A percentile compares a stretch with the other conserved stretches of the same genome.
Conservation (phyloP, 306 rosid genomes). For the Albizia julibrissin region DNA sequence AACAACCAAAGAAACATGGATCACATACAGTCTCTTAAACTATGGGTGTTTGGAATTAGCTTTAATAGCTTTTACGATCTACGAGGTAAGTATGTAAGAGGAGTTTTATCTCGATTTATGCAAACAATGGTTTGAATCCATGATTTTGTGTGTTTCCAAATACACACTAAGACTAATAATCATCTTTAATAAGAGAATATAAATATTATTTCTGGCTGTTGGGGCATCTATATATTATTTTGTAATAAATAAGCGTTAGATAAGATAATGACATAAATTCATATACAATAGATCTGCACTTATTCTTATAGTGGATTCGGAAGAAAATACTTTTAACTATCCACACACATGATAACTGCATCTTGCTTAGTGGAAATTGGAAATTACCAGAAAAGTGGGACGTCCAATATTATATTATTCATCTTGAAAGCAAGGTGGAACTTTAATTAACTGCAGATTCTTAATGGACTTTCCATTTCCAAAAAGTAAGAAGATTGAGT, state of each 20-base stretch:
- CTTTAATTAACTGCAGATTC: constrained; percentile 36
- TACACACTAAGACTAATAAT: too few relatives aligned
- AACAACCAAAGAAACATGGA: constrained; percentile 25
- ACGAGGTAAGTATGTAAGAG: too few relatives aligned
- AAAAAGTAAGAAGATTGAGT: constrained; percentile 23
- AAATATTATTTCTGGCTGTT: constrained; percentile 26
- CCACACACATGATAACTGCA: constrained; percentile 42
- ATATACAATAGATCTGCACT: constrained; percentile 37
- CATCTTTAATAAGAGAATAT: constrained; percentile 26
- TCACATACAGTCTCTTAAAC: neutral
- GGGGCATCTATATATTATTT: constrained; percentile 34
- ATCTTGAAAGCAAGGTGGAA: constrained; percentile 35
- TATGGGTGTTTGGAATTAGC: too few relatives aligned
- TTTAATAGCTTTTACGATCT: too few relatives aligned
- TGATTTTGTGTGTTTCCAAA: too few relatives aligned
- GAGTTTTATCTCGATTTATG: too few relatives aligned
- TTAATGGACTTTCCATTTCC: constrained; percentile 31
- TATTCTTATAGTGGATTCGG: constrained; percentile 53
- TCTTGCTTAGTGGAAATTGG: constrained; percentile 50
- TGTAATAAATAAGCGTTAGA: constrained; percentile 39
- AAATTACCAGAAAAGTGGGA: constrained; percentile 42
- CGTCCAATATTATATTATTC: constrained; percentile 31
- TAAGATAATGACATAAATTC: constrained; percentile 46
- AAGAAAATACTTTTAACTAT: constrained; percentile 39
- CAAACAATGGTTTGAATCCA: too few relatives aligned